phyloP scores from a whole-genome alignment of 164 flowering plant species.

The Piper betle region DNA sequence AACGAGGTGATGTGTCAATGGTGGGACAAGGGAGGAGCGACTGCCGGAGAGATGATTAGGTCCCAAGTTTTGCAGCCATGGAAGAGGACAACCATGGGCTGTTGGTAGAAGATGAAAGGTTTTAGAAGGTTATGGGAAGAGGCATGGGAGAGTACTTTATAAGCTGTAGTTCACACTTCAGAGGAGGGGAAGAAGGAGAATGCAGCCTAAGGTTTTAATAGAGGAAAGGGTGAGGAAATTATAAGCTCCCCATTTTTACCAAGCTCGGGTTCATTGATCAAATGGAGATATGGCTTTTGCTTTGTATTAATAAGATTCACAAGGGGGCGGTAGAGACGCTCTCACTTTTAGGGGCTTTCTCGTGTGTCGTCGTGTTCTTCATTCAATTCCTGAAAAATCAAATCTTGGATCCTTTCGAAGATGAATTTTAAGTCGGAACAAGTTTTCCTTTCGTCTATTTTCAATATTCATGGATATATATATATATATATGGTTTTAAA shows the following conservation, averaged over 20 bases:
- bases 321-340: conserved; percentile 4
- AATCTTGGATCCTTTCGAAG: not conserved
- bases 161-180: no score
- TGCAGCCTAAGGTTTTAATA: conserved; percentile 5
- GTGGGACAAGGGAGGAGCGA: not conserved
- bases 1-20: no score
- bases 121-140: not conserved
- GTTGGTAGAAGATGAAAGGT: not conserved
- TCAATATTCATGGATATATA: no score
- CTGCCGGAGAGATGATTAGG: not conserved
- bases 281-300: no score
- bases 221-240: no score
- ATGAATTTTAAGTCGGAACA: not conserved
- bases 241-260: not conserved
- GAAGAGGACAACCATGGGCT: no score
- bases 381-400: not conserved
- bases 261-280: no score
- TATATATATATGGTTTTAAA: no score
- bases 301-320: conserved; percentile 9
- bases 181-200: not conserved
- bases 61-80: not conserved
- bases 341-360: not conserved
- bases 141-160: not conserved
- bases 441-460: no score
- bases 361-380: conserved; percentile 6